Conservation (phyloP, 768 basidiomycete species). For the Phaeotremella fagi region DNA sequence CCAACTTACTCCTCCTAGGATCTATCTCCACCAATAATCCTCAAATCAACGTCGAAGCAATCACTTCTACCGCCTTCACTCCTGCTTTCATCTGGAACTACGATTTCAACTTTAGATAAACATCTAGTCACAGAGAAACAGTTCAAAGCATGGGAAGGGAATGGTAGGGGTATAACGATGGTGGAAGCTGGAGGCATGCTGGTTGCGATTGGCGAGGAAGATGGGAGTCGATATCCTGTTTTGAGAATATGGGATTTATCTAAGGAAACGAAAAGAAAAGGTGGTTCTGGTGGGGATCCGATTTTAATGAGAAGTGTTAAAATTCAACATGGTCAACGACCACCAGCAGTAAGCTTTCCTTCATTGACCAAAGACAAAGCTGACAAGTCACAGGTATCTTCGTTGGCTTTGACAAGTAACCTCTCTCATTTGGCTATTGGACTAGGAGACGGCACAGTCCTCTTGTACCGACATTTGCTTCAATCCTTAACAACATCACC, state of each 20-base stretch:
- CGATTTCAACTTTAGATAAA: constrained; percentile 35
- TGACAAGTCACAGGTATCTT: constrained; percentile 58
- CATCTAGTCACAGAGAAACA: constrained; percentile 26
- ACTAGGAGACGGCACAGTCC: constrained; percentile 88
- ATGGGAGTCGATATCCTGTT: constrained; percentile 47
- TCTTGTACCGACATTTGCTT: constrained; percentile 84
- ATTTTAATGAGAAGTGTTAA: constrained; percentile 68
- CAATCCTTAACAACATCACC: constrained; percentile 72
- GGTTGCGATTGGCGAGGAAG: constrained; percentile 67
- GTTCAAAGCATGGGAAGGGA: constrained; percentile 43
- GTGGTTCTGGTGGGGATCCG: constrained; percentile 51
- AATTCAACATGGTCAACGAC: constrained; percentile 67
- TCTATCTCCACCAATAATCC: constrained; percentile 30
- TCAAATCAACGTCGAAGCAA: constrained; percentile 33
- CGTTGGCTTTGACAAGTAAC: constrained; percentile 69
- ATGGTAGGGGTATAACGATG: constrained; percentile 52
- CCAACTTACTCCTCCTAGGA: constrained; percentile 13
- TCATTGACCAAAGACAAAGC: constrained; percentile 48
- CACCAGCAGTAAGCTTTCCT: constrained; percentile 56
- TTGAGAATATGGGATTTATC: constrained; percentile 82
- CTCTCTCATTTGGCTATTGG: constrained; percentile 85
- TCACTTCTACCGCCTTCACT: constrained; percentile 31
- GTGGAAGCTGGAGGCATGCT: constrained; percentile 72
- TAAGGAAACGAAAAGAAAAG: constrained; percentile 62
- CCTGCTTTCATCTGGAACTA: constrained; percentile 33